phyloP scores from a whole-genome alignment of 2,329 filamentous ascomycete genomes.

The Myotisia sp. region DNA sequence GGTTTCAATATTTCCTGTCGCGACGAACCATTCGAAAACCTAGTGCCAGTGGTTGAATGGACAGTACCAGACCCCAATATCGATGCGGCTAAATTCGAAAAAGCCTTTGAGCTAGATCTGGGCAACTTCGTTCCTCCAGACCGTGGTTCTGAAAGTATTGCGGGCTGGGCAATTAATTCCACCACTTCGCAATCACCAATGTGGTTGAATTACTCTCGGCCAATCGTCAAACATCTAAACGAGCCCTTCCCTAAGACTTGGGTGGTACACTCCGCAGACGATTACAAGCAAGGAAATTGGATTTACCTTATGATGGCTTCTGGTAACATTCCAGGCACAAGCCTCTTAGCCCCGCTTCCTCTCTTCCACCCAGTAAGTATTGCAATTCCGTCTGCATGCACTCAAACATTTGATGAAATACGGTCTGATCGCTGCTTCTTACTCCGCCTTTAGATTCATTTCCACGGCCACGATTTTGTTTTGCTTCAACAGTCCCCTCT shows the following conservation, averaged over 20 bases:
- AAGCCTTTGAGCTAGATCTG: conserved; percentile 5
- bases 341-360: neutral
- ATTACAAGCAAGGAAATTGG: conserved; percentile 7
- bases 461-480: conserved; percentile 59
- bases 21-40: conserved; percentile 14
- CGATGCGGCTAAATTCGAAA: neutral
- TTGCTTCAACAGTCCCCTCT: conserved; percentile 38
- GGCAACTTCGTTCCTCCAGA: conserved; percentile 6
- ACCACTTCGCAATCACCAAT: conserved; percentile 7
- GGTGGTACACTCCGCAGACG: conserved; percentile 8
- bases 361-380: conserved; percentile 9
- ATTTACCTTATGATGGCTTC: conserved; percentile 10
- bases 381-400: neutral
- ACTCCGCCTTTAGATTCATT: conserved; percentile 34
- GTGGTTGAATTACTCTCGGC: conserved; percentile 10
- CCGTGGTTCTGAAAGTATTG: conserved; percentile 5
- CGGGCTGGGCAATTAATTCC: conserved; percentile 7
- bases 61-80: conserved; percentile 8
- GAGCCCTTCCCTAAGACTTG: conserved; percentile 7
- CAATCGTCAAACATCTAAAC: conserved; percentile 9
- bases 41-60: conserved; percentile 8
- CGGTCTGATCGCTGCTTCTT: conserved; percentile 1
- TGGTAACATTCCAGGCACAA: neutral
- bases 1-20: conserved; percentile 15
- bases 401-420: too few species aligned